These are phyloP conservation scores for Candida maesae DNA, from an alignment of 805 yeast genomes.

Conservation along the genomic window DNA sequence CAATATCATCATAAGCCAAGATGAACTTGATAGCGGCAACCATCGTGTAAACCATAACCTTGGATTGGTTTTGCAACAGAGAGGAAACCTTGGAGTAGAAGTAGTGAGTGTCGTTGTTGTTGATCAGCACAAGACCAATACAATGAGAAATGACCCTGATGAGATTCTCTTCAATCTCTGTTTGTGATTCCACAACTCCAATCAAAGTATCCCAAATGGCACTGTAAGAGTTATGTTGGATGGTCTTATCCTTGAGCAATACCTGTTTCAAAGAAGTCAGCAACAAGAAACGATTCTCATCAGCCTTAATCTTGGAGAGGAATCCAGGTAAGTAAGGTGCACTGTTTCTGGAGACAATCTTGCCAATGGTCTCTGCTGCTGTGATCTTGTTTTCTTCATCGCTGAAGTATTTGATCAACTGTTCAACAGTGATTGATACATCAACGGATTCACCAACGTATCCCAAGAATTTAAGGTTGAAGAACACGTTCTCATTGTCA, in stretches of 20 bases:
- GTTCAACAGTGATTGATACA: slow-evolving; percentile 33
- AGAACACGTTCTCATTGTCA: slow-evolving; percentile 24
- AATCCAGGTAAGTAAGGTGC: slow-evolving; percentile 36
- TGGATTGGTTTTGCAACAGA: slow-evolving; percentile 19
- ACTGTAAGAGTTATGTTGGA: slow-evolving; percentile 23
- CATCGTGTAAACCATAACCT: slow-evolving; percentile 24
- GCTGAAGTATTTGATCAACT: slow-evolving; percentile 33
- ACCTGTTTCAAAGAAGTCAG: slow-evolving; percentile 32
- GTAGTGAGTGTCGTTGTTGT: slow-evolving; percentile 29
- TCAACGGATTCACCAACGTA: slow-evolving; percentile 38
- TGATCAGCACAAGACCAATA: slow-evolving; percentile 27
- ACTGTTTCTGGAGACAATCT: slow-evolving; percentile 39
- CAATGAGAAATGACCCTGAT: slow-evolving; percentile 23
- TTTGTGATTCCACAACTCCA: slow-evolving; percentile 4
- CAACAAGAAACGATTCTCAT: slow-evolving; percentile 25
- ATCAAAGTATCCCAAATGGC: slow-evolving; percentile 28
- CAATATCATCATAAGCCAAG: slow-evolving; percentile 30
- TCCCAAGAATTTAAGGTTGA: slow-evolving; percentile 45
- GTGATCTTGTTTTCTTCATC: slow-evolving; percentile 39
- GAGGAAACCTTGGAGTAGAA: slow-evolving; percentile 26
- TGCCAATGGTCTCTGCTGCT: slow-evolving; percentile 53
- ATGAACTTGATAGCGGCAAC: slow-evolving; percentile 36
- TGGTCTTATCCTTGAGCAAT: slow-evolving; percentile 20
- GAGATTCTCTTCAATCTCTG: slow-evolving; percentile 23
- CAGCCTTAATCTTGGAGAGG: slow-evolving; percentile 28